phyloP scores from a whole-genome alignment of 2,329 filamentous ascomycete species.

The Xylaria sp. region DNA sequence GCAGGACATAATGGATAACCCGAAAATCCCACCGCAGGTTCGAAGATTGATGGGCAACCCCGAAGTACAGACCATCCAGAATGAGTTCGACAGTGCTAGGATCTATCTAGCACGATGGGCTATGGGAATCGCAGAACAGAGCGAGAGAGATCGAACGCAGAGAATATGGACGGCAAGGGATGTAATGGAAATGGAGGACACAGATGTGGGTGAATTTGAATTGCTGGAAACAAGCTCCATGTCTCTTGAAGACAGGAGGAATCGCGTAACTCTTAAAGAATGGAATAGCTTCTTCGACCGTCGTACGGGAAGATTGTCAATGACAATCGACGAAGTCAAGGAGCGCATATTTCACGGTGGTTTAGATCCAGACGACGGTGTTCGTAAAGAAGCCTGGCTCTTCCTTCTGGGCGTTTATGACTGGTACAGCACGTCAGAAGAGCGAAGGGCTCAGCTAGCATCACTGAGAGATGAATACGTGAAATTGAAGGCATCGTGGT shows the following conservation, averaged over 20 bases:
- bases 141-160: constrained; percentile 82
- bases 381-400: constrained; percentile 95
- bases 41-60: constrained; percentile 84
- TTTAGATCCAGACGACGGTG: constrained; percentile 84
- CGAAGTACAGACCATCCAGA: constrained; percentile 92
- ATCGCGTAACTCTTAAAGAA: constrained; percentile 78
- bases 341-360: constrained; percentile 97
- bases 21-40: constrained; percentile 87
- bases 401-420: constrained; percentile 91
- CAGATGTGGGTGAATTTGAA: constrained; percentile 94
- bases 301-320: constrained; percentile 71
- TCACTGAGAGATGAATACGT: constrained; percentile 93
- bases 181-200: constrained; percentile 91
- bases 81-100: constrained; percentile 95
- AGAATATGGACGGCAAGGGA: constrained; percentile 93
- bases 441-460: constrained; percentile 81
- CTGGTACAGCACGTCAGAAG: constrained; percentile 88
- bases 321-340: constrained; percentile 92
- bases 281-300: constrained; percentile 91
- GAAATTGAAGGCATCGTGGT: constrained; percentile 92
- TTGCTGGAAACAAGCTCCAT: constrained; percentile 79
- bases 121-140: constrained; percentile 98
- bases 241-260: constrained; percentile 77
- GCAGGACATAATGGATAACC: constrained; percentile 89
- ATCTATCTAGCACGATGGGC: constrained; percentile 96